Evolutionary conservation across 495 filamentous ascomycete genomes (phyloP).

Genomic region (Tricharina praecox): DNA sequence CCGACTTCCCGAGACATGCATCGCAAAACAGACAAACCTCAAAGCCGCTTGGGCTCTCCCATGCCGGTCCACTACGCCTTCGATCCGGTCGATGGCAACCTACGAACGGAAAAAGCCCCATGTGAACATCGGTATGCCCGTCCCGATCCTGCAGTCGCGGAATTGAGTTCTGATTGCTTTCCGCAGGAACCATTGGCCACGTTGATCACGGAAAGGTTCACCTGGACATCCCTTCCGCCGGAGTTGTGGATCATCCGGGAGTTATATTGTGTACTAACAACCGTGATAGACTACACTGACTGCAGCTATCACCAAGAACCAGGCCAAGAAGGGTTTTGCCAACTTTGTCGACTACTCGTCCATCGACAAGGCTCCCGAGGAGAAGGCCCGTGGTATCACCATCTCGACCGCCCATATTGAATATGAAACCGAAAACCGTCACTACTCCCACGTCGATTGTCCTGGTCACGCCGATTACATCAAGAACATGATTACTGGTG

Average conservation of each 20-base stretch:
- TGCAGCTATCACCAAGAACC: conserved; percentile 94
- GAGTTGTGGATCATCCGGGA: too few relatives aligned
- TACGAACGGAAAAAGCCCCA: conserved; percentile 91
- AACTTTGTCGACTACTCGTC: conserved; percentile 89
- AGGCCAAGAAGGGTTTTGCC: conserved; percentile 82
- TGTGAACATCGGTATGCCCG: conserved; percentile 73
- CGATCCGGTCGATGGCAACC: conserved; percentile 31
- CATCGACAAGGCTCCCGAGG: conserved; percentile 97
- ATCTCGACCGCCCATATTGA: conserved; percentile 97
- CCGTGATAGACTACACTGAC: conserved; percentile 76
- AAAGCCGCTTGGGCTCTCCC: conserved; percentile 19
- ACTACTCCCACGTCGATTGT: conserved; percentile 99
- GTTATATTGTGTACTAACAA: conserved; percentile 24
- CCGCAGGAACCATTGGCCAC: conserved; percentile 95
- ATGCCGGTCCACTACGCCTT: conserved; percentile 23
- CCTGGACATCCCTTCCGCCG: conserved; percentile 15
- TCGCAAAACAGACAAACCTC: conserved; percentile 9
- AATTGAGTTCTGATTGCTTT: conserved; percentile 7
- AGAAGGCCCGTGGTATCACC: conserved; percentile 98
- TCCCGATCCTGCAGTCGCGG: not conserved
- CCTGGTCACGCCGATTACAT: conserved; percentile 99
- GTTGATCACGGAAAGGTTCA: conserved; percentile 96
- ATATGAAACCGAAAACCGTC: conserved; percentile 75
- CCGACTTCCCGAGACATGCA: conserved; percentile 16
- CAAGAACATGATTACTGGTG: conserved; percentile 99